phyloP scores from a whole-genome alignment of 345 rosid genomes.

The Populus alba region DNA sequence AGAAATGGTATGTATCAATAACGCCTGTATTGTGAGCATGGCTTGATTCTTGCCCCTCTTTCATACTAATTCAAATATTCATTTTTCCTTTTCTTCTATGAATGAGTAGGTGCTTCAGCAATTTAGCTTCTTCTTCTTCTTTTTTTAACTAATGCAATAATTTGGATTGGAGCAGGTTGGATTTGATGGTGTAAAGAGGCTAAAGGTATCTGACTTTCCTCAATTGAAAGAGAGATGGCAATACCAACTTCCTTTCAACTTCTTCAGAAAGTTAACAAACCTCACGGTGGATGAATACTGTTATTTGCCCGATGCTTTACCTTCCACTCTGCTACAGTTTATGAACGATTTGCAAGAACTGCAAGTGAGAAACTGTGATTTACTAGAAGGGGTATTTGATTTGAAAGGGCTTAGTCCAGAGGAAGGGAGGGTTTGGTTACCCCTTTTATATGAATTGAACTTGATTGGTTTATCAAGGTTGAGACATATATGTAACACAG shows the following conservation, averaged over 20 bases:
- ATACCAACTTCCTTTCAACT: background rate
- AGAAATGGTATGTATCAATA: background rate
- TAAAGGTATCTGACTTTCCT: constrained; percentile 3
- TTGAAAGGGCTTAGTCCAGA: background rate
- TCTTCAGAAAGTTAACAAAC: background rate
- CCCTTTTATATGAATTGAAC: too few species aligned
- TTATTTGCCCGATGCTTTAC: background rate
- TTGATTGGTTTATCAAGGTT: background rate
- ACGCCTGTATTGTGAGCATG: too few species aligned
- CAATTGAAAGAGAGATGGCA: constrained; percentile 1
- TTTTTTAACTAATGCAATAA: background rate
- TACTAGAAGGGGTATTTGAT: background rate
- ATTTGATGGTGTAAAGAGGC: background rate
- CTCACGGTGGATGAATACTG: constrained; percentile 1
- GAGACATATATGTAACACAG: background rate
- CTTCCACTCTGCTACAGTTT: constrained; percentile 5
- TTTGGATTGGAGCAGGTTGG: background rate
- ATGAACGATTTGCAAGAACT: background rate
- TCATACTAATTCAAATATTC: background rate
- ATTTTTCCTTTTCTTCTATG: background rate
- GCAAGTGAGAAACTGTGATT: constrained; percentile 2
- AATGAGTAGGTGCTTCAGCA: background rate
- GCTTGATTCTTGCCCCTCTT: background rate
- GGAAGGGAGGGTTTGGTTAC: background rate
- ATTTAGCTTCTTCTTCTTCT: too few species aligned